Evolutionary conservation across 768 basidiomycete species (phyloP).

Genomic region (Mycena latifolia): DNA sequence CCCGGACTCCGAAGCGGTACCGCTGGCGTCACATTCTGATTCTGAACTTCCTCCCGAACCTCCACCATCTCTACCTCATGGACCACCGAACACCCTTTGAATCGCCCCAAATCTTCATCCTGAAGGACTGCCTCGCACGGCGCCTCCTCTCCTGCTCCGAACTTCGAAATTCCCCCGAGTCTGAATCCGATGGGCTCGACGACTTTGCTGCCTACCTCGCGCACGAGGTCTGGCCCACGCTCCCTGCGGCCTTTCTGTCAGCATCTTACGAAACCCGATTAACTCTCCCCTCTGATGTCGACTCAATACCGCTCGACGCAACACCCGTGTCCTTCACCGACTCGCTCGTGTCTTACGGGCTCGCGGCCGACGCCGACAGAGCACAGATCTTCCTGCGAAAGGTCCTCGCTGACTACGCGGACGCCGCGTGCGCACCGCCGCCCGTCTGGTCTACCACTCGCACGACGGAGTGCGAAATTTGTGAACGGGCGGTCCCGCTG

Average conservation of each 20-base stretch:
- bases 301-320: conserved; percentile 52
- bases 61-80: no score
- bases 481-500: conserved; percentile 65
- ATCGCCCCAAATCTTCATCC: conserved; percentile 44
- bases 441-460: conserved; percentile 67
- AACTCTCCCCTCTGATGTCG: conserved; percentile 46
- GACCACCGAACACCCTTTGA: no score
- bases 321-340: conserved; percentile 59
- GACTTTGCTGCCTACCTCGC: conserved; percentile 69
- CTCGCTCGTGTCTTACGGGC: conserved; percentile 63
- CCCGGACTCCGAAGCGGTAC: no score
- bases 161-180: conserved; percentile 5
- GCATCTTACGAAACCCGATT: conserved; percentile 54
- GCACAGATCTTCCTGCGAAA: conserved; percentile 55
- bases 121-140: conserved; percentile 62
- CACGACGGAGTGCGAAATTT: conserved; percentile 69
- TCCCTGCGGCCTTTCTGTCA: conserved; percentile 50
- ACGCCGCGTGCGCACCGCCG: conserved; percentile 60
- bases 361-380: conserved; percentile 56
- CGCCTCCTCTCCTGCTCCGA: conserved; percentile 49
- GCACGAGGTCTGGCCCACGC: conserved; percentile 59
- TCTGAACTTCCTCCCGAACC: no score
- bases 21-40: no score
- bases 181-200: conserved; percentile 53
- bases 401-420: conserved; percentile 56